These are phyloP conservation scores for Pythium sp. DNA, from an alignment of 352 stramenopile genomes.

Conservation along the genomic window DNA sequence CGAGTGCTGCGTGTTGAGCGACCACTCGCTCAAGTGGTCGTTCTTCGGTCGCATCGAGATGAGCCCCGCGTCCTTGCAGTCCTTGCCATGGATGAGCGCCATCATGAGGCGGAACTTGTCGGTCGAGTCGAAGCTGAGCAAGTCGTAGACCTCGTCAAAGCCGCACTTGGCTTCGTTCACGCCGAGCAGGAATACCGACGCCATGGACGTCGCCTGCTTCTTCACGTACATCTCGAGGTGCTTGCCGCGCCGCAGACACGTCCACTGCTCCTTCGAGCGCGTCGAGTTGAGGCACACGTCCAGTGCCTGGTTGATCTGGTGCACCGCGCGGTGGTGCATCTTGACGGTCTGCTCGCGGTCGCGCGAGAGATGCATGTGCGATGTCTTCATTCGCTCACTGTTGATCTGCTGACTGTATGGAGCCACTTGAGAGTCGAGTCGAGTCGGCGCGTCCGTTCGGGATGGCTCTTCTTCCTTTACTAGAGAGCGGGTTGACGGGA, in stretches of 20 bases:
- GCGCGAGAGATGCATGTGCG: slow-evolving; percentile 39
- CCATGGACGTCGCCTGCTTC: slow-evolving; percentile 26
- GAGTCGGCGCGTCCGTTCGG: slow-evolving; percentile 1
- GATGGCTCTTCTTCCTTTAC: neutral
- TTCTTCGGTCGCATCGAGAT: slow-evolving; percentile 37
- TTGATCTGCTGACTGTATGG: neutral
- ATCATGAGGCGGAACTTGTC: slow-evolving; percentile 58
- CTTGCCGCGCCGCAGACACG: slow-evolving; percentile 46
- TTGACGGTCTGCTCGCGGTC: slow-evolving; percentile 44
- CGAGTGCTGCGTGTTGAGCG: slow-evolving; percentile 46
- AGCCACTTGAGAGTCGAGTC: neutral
- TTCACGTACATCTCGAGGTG: slow-evolving; percentile 60
- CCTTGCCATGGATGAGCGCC: slow-evolving; percentile 49
- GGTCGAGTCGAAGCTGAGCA: slow-evolving; percentile 57
- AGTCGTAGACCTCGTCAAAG: slow-evolving; percentile 58
- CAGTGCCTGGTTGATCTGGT: slow-evolving; percentile 59
- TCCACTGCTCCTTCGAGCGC: slow-evolving; percentile 53
- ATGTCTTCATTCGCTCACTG: slow-evolving; percentile 20
- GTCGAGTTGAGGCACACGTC: slow-evolving; percentile 51
- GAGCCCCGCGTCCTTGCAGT: slow-evolving; percentile 55
- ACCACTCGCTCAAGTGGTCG: slow-evolving; percentile 32
- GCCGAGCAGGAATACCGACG: slow-evolving; percentile 46
- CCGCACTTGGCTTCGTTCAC: slow-evolving; percentile 56
- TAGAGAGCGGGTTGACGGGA: slow-evolving; percentile 7
- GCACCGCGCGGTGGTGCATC: slow-evolving; percentile 64